A percentile compares a stretch with the other conserved stretches of the same genome.
phyloP scores from a whole-genome alignment of 1,284 basidiomycete species.

The Gomphus bonarii region DNA sequence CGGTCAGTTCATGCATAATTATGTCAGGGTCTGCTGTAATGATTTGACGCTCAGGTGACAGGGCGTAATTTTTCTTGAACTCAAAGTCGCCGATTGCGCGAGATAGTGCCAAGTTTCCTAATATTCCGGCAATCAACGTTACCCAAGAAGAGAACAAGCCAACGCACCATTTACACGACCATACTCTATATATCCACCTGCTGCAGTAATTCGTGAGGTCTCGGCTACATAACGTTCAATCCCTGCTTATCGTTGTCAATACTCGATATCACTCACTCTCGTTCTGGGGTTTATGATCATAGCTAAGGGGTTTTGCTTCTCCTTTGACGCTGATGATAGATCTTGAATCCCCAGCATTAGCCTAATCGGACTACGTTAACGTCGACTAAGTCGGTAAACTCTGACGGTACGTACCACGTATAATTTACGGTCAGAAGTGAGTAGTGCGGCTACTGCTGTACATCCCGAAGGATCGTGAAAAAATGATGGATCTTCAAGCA shows the following conservation, averaged over 20 bases:
- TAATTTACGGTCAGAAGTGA: slow-evolving; percentile 73
- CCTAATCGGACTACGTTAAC: slow-evolving; percentile 36
- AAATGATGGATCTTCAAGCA: slow-evolving; percentile 65
- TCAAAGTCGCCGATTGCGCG: slow-evolving; percentile 97
- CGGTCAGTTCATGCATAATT: slow-evolving; percentile 66
- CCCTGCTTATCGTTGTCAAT: background rate
- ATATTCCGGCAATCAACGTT: background rate
- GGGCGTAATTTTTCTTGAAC: slow-evolving; percentile 88
- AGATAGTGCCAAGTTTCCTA: slow-evolving; percentile 93
- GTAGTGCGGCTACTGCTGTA: slow-evolving; percentile 85
- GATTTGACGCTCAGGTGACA: slow-evolving; percentile 85
- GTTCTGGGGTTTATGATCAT: slow-evolving; percentile 94
- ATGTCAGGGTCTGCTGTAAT: slow-evolving; percentile 96
- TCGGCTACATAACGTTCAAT: slow-evolving; percentile 45
- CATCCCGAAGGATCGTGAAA: slow-evolving; percentile 92
- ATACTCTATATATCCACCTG: slow-evolving; percentile 97
- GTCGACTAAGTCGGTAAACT: slow-evolving; percentile 5
- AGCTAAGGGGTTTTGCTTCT: slow-evolving; percentile 79
- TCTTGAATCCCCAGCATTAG: slow-evolving; percentile 96
- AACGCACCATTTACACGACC: slow-evolving; percentile 90
- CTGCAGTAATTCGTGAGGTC: slow-evolving; percentile 77
- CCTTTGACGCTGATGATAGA: slow-evolving; percentile 86
- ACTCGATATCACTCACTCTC: slow-evolving; percentile 43
- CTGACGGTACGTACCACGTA: slow-evolving; percentile 51
- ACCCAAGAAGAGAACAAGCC: background rate